These are phyloP conservation scores for Copromyces sp. DNA, from an alignment of 495 filamentous ascomycete genomes.

Conservation along the genomic window DNA sequence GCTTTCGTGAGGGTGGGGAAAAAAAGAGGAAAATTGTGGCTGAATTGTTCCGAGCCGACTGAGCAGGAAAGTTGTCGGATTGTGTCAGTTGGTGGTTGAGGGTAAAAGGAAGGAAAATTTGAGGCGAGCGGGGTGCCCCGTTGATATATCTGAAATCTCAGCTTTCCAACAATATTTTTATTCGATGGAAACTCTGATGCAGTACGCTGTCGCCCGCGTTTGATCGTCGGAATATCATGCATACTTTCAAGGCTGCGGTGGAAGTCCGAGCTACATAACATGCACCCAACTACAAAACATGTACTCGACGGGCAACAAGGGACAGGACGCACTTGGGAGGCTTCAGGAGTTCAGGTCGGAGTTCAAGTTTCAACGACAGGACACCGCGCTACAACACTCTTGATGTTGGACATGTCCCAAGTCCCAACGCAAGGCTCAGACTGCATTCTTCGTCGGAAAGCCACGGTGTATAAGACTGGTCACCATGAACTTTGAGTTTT, in stretches of 20 bases:
- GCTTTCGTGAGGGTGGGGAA: background rate
- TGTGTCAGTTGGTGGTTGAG: background rate
- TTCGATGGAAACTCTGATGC: background rate
- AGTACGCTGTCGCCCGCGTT: background rate
- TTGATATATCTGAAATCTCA: background rate
- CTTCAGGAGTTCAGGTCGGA: background rate
- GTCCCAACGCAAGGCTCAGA: background rate
- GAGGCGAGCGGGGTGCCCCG: background rate
- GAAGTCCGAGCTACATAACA: background rate
- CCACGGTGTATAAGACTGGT: background rate
- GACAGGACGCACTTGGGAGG: background rate
- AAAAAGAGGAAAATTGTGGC: background rate
- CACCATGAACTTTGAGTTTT: background rate
- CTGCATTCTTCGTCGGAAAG: background rate
- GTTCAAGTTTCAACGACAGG: background rate
- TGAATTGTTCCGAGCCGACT: background rate
- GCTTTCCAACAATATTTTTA: background rate
- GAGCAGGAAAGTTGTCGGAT: background rate
- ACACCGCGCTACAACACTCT: background rate
- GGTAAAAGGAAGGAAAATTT: background rate
- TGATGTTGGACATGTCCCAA: background rate
- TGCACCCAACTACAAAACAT: background rate
- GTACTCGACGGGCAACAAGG: background rate
- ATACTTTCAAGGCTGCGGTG: background rate
- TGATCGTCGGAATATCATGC: background rate